phyloP scores from a whole-genome alignment of 345 rosid species.

The Sonneratia caseolaris region DNA sequence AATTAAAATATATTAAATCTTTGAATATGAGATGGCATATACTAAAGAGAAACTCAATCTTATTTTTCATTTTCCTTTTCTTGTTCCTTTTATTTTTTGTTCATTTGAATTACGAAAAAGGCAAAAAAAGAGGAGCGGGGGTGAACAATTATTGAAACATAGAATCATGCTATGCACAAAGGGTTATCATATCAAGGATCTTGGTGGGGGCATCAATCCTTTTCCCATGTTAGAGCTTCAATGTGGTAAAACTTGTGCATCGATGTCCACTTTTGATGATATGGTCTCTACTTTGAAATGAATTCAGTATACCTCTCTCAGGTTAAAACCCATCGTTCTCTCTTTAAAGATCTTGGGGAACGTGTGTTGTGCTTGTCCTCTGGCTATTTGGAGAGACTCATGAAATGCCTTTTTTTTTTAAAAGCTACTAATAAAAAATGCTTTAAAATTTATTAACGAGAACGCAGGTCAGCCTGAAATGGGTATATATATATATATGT shows the following conservation, averaged over 20 bases:
- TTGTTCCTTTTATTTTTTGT: neutral
- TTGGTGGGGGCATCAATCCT: conserved; percentile 14
- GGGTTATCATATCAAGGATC: conserved; percentile 6
- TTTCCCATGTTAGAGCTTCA: conserved; percentile 19
- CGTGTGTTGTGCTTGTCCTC: conserved; percentile 21
- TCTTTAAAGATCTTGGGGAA: neutral
- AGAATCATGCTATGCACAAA: neutral
- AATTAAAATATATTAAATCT: too few species aligned
- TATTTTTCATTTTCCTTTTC: neutral
- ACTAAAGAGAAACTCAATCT: neutral
- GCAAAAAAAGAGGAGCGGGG: neutral
- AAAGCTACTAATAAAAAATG: too few species aligned
- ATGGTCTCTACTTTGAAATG: conserved; percentile 17
- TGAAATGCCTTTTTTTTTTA: conserved; percentile 1
- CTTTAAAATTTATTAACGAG: too few species aligned
- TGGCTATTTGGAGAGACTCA: conserved; percentile 18
- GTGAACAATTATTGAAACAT: neutral
- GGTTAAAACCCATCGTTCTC: conserved; percentile 13
- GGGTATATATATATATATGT: too few species aligned
- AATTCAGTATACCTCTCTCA: conserved; percentile 9
- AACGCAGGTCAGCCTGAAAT: too few species aligned
- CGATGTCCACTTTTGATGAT: conserved; percentile 44
- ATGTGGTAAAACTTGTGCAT: conserved; percentile 14
- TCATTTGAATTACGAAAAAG: neutral
- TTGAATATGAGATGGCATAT: too few species aligned